Evolutionary conservation across 2,329 filamentous ascomycete genomes (phyloP), one percentile per base, ranked within the genome.

Genomic region (Phaeophleospora eucalypticola): DNA sequence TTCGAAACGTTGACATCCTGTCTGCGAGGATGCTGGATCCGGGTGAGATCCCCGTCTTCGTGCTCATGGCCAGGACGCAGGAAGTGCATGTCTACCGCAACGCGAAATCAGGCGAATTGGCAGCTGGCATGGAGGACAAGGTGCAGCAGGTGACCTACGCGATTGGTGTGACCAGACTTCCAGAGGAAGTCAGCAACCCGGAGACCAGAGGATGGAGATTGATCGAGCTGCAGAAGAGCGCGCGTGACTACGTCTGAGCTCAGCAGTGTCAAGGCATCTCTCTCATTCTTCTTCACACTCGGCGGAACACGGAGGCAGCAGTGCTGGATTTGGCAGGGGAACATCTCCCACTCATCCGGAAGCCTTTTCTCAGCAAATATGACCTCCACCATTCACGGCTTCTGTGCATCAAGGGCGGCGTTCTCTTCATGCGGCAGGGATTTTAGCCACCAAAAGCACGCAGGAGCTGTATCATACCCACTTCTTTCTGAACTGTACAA

Each of bases 161-260:
- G 54, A 97, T 98, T 59, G 93, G 93, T 60, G 86, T 98, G 51
- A 98, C 93, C 3, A 79, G 93, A 56, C 83, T 95, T 50, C 84
- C 93, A 2, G 93, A 98, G 66, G 93, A 98, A 59, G 91, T 97
- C 58, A 91, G 84, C 75, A 97, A 98, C 69, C 87, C 89, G 2
- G 93, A 98, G 74, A 98, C 93, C 9, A 81, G 90, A 64, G 93
- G 93, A 24, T 98, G 93, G 93, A 84, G 91, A 63, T 75, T 98
- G 68, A 97, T 98, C 65, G 93, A 98, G 74, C 82, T 98, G 76
- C 93, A 98, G 71, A 98, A 98, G 83, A 94, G 89, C 68, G 91
- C 87, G 46, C 82, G 93, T 63, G 93, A 98, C 72, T 97, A 86
- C 62, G 83, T 85, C 56, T 87, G 74, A 81, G 55, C 33, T 33